phyloP scores from a whole-genome alignment of 805 yeast genomes.

The Starmerella bombicola region DNA sequence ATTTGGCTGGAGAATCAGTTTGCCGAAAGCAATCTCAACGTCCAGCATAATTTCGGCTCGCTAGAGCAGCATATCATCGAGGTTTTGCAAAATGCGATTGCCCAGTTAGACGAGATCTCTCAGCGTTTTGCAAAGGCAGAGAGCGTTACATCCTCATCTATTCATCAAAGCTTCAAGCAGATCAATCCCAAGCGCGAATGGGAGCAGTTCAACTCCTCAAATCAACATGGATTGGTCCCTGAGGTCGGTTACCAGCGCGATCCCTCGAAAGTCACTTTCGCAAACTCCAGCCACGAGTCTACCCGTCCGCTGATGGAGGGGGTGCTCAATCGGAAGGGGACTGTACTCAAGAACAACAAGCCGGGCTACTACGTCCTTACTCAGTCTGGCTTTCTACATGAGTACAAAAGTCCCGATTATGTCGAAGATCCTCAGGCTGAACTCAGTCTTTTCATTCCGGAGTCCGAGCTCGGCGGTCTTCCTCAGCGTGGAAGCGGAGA shows the following conservation, averaged over 20 bases:
- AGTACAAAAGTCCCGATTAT: slow-evolving; percentile 33
- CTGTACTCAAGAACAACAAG: slow-evolving; percentile 33
- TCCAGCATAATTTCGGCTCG: slow-evolving; percentile 33
- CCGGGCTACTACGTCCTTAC: slow-evolving; percentile 39
- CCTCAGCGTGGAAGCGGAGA: slow-evolving; percentile 27
- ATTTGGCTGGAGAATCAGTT: slow-evolving; percentile 36
- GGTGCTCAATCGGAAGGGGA: slow-evolving; percentile 34
- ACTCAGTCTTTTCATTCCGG: slow-evolving; percentile 38
- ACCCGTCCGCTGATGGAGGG: slow-evolving; percentile 40
- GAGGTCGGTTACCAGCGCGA: slow-evolving; percentile 31
- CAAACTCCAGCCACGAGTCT: slow-evolving; percentile 33
- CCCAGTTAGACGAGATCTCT: slow-evolving; percentile 26
- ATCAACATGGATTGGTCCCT: slow-evolving; percentile 29
- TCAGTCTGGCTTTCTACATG: slow-evolving; percentile 35
- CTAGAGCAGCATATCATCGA: slow-evolving; percentile 36
- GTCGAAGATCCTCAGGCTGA: slow-evolving; percentile 37
- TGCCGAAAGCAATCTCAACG: slow-evolving; percentile 33
- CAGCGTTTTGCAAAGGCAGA: slow-evolving; percentile 26
- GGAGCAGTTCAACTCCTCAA: slow-evolving; percentile 31
- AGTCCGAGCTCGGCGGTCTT: slow-evolving; percentile 33
- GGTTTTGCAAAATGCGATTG: slow-evolving; percentile 33
- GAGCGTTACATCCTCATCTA: slow-evolving; percentile 24
- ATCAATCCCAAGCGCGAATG: slow-evolving; percentile 37
- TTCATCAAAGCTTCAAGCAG: slow-evolving; percentile 27
- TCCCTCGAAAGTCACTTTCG: slow-evolving; percentile 30